Percentiles rank a stretch among this genome's conserved stretches.
Evolutionary conservation across 2,329 filamentous ascomycete species (phyloP).

Genomic region (Diaporthe caulivora): DNA sequence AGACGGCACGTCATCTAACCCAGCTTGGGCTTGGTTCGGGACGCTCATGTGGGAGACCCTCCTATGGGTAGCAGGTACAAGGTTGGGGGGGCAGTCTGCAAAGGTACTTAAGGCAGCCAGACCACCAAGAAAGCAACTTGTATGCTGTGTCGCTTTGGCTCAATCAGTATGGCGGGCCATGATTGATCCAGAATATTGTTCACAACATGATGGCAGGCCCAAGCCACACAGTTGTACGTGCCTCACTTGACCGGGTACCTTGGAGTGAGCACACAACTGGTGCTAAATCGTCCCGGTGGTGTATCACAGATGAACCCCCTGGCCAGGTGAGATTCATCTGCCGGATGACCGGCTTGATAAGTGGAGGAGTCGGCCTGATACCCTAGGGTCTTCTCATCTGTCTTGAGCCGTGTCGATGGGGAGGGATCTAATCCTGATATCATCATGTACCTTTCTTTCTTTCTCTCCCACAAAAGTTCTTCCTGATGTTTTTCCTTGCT

Average conservation of each 20-base stretch:
- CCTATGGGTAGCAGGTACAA: neutral
- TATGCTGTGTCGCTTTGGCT: neutral
- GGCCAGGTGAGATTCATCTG: neutral
- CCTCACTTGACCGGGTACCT: neutral
- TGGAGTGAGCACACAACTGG: slow-evolving; percentile 5
- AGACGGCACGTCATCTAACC: too few species aligned
- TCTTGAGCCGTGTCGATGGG: slow-evolving; percentile 15
- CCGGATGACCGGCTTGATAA: neutral
- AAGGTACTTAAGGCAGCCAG: neutral
- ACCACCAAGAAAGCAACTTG: neutral
- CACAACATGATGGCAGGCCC: neutral
- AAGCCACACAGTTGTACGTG: neutral
- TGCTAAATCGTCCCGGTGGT: neutral
- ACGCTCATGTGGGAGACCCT: neutral
- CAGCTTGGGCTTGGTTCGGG: too few species aligned
- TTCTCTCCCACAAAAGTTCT: too few species aligned
- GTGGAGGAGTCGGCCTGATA: neutral
- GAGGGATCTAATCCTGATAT: neutral
- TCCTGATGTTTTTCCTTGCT: neutral
- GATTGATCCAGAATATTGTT: neutral
- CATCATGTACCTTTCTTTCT: neutral
- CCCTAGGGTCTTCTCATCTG: neutral
- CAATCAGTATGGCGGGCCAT: neutral
- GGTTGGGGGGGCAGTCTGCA: too few species aligned
- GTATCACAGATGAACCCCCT: neutral